phyloP scores from a whole-genome alignment of 495 filamentous ascomycete genomes.

The Penicillium salamii region DNA sequence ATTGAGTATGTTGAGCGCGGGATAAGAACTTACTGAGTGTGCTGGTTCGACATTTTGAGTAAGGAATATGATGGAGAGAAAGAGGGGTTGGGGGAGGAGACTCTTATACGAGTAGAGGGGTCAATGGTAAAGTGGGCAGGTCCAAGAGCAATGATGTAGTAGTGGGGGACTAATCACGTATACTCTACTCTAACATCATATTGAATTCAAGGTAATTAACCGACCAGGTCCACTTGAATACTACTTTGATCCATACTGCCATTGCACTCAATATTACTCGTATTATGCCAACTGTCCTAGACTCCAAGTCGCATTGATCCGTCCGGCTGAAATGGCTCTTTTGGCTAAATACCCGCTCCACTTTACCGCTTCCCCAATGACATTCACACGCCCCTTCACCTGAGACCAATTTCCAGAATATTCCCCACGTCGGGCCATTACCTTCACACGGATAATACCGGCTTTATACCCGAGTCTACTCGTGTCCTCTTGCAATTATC shows the following conservation, averaged over 20 bases:
- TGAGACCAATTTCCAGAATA: constrained; percentile 10
- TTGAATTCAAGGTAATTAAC: not conserved
- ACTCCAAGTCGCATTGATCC: no score
- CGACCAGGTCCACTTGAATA: not conserved
- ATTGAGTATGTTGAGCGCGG: not conserved
- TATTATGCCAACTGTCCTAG: no score
- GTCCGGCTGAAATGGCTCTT: not conserved
- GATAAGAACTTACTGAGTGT: constrained; percentile 39
- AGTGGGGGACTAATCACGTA: not conserved
- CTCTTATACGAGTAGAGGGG: constrained; percentile 10
- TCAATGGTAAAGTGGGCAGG: constrained; percentile 29
- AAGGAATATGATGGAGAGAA: not conserved
- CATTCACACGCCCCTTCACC: no score
- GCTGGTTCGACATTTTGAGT: constrained; percentile 39
- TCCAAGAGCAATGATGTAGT: constrained; percentile 33
- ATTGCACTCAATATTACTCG: no score
- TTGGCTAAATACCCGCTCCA: constrained; percentile 20
- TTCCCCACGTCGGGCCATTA: constrained; percentile 13
- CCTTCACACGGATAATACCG: constrained; percentile 17
- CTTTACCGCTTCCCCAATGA: not conserved
- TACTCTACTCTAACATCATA: not conserved
- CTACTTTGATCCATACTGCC: not conserved
- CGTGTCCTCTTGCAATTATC: constrained; percentile 5
- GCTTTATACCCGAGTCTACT: constrained; percentile 19
- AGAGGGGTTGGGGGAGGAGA: not conserved